Percentiles rank a stretch among this genome's conserved stretches.
phyloP scores from a whole-genome alignment of 1,284 basidiomycete species.

The Rhodotorula sp. region DNA sequence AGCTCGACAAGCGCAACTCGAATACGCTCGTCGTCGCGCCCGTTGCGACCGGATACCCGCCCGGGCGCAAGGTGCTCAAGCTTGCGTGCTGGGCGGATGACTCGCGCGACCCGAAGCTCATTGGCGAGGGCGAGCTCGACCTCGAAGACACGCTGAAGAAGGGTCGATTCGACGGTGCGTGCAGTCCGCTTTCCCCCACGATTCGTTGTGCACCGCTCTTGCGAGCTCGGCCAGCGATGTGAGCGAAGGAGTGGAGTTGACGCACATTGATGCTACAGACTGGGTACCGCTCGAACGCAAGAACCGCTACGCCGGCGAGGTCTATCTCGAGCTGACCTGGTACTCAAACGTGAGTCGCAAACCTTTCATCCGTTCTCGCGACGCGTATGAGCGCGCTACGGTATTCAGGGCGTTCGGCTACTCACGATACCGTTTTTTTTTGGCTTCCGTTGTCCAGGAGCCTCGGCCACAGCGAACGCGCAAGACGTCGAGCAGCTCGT shows the following conservation, averaged over 20 bases:
- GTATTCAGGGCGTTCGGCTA: not conserved
- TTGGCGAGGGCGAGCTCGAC: conserved; percentile 86
- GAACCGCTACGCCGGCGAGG: conserved; percentile 88
- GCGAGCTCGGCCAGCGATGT: not conserved
- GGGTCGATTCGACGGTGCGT: conserved; percentile 92
- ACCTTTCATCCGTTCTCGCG: not conserved
- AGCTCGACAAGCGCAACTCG: conserved; percentile 23
- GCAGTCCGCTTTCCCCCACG: not conserved
- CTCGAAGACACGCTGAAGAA: conserved; percentile 86
- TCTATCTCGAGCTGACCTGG: conserved; percentile 92
- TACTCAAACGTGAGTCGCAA: conserved; percentile 81
- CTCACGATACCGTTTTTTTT: not conserved
- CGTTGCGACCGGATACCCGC: conserved; percentile 15
- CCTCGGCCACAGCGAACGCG: conserved; percentile 12
- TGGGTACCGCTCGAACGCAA: conserved; percentile 90
- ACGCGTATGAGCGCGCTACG: too few relatives aligned
- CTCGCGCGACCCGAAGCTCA: conserved; percentile 88
- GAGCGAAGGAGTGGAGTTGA: not conserved
- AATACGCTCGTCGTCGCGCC: conserved; percentile 59
- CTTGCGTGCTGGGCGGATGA: conserved; percentile 93
- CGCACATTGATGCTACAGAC: conserved; percentile 59
- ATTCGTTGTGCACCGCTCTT: not conserved
- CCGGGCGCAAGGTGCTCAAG: conserved; percentile 58
- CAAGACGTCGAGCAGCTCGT: conserved; percentile 4
- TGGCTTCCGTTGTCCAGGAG: conserved; percentile 5